Base-by-base conservation (phyloP, 768 basidiomycete genomes). In the Chalciporus piperatus region DNA sequence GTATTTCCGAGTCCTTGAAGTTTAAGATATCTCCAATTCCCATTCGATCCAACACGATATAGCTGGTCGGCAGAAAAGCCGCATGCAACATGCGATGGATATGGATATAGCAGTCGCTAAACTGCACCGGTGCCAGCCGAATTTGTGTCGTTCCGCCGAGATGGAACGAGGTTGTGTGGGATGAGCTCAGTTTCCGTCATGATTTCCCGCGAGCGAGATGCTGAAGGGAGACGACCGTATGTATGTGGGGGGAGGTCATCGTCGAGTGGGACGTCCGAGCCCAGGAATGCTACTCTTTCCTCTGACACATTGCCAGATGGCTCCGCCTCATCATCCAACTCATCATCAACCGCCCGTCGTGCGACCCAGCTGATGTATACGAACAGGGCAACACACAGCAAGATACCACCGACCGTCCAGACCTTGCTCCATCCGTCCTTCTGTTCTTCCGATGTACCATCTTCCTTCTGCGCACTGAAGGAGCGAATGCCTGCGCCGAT, bases 401-500 rank as follows among this genome's bases (percentile, higher is more conserved):
- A 60, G 52, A 92, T 79, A 44, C 91, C 90, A 33, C 73, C 71
- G 43, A 83, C 70, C n/a, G 87, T 86, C 78, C 79, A 89, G 62
- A 81, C 71, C 49, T 69, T 66, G 57, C 79, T 74, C 63, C 81
- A 80, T 19, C 73, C 64, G 41, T 78, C 74, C 27, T 75, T 44
- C 39, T 64, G 73, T 40, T 70, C 65, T 37, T 53, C 62, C 19
- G 63, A 60, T 30, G 17, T 55, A 57, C 69, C 67, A 63, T 84
- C 80, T 65, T 81, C 9, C 59, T 81, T 80, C 63, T 82, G 79
- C 14, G 58, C 54, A 11, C 67, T 58, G 70, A 93, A 93, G n/a
- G 86, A 89, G 60, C 85, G 85, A 62, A 94, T 89, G 20, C 86
- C 86, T 28, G 84, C 82, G 38, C 94, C 94, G 61, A 96, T 80